Percentiles rank a stretch among this genome's conserved stretches.
These are phyloP conservation scores for Phytophthora sp. DNA, from an alignment of 352 stramenopile genomes.

Conservation along the genomic window DNA sequence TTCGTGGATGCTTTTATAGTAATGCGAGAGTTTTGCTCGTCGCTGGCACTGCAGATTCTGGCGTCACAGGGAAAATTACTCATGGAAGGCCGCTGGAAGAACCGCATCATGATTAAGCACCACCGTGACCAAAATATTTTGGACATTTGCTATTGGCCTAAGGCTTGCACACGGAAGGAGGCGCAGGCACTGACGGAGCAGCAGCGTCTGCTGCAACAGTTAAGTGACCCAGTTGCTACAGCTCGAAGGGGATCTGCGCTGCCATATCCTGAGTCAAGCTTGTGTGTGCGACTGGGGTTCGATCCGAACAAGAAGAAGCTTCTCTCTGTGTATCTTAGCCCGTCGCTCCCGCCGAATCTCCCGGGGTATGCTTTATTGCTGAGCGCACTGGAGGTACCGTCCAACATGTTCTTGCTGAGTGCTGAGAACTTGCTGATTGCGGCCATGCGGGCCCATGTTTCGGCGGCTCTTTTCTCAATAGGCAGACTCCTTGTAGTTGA, in stretches of 20 bases:
- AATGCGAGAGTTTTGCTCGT: slow-evolving; percentile 87
- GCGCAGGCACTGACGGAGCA: slow-evolving; percentile 57
- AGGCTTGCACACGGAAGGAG: slow-evolving; percentile 71
- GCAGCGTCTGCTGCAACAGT: slow-evolving; percentile 63
- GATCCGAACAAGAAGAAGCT: slow-evolving; percentile 68
- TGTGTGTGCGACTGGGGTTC: slow-evolving; percentile 73
- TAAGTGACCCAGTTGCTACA: slow-evolving; percentile 46
- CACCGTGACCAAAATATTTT: slow-evolving; percentile 80
- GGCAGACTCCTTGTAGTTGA: slow-evolving; percentile 75
- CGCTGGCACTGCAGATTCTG: slow-evolving; percentile 78
- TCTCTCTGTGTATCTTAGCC: slow-evolving; percentile 66
- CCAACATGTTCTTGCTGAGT: slow-evolving; percentile 82
- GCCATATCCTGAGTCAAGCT: slow-evolving; percentile 66
- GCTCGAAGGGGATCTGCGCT: slow-evolving; percentile 31
- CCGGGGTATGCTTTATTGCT: slow-evolving; percentile 56
- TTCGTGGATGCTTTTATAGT: slow-evolving; percentile 83
- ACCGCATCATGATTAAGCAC: slow-evolving; percentile 78
- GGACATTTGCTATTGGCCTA: slow-evolving; percentile 85
- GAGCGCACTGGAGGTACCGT: slow-evolving; percentile 68
- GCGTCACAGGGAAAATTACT: slow-evolving; percentile 75
- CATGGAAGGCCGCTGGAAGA: slow-evolving; percentile 84
- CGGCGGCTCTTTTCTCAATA: slow-evolving; percentile 73
- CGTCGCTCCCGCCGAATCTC: slow-evolving; percentile 69
- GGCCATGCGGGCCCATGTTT: slow-evolving; percentile 78
- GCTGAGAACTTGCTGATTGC: slow-evolving; percentile 77